Evolutionary conservation across 768 basidiomycete genomes (phyloP).

Genomic region (Collybia sordida): DNA sequence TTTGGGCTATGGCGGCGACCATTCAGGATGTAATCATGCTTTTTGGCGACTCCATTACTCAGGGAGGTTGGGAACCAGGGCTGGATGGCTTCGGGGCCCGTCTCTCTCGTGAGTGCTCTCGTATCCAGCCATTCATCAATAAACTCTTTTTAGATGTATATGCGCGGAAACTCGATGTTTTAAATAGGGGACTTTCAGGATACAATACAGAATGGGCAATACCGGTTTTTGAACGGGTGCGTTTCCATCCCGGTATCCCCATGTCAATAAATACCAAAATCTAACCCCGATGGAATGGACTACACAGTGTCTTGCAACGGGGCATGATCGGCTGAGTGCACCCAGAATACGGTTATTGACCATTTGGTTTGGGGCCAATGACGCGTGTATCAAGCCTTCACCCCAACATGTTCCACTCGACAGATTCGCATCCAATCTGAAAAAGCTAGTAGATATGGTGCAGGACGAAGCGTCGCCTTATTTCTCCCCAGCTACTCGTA

Average conservation of each 20-base stretch:
- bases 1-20: conserved; percentile 47
- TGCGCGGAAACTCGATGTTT: conserved; percentile 76
- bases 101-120: conserved; percentile 53
- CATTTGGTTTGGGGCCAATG: conserved; percentile 92
- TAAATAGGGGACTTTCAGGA: conserved; percentile 83
- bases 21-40: conserved; percentile 70
- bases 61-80: conserved; percentile 55
- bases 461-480: conserved; percentile 59
- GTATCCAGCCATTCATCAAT: not conserved
- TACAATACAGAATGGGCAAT: conserved; percentile 89
- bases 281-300: not conserved
- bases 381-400: conserved; percentile 65
- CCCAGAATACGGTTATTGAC: conserved; percentile 72
- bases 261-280: not conserved
- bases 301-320: conserved; percentile 65
- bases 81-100: conserved; percentile 63
- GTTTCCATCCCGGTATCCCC: conserved; percentile 9
- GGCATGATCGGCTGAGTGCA: conserved; percentile 40
- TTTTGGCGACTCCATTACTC: conserved; percentile 83
- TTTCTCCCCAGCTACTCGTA: conserved; percentile 69
- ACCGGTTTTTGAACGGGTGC: conserved; percentile 74
- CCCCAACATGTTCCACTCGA: conserved; percentile 76
- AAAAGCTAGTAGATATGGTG: conserved; percentile 59
- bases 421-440: conserved; percentile 64
- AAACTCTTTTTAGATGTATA: conserved; percentile 57